Percentiles rank a stretch among this genome's conserved stretches.
phyloP scores from a whole-genome alignment of 2,329 filamentous ascomycete species.

The Cladosporium velox region DNA sequence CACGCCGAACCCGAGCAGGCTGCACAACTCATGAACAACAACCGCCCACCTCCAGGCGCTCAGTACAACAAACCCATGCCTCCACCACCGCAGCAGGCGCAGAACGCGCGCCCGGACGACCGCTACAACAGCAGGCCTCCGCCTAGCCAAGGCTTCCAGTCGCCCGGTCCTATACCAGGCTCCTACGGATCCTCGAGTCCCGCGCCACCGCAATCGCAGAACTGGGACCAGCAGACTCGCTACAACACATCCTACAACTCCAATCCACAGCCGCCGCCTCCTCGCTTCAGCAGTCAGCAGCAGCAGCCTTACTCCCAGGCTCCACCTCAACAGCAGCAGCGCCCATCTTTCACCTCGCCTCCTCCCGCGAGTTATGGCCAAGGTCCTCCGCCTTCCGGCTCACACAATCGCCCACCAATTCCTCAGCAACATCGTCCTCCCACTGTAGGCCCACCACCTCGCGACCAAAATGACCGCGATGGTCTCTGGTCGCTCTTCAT shows the following conservation, averaged over 20 bases:
- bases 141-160: slow-evolving; percentile 33
- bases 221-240: slow-evolving; percentile 20
- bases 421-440: slow-evolving; percentile 47
- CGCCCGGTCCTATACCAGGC: slow-evolving; percentile 39
- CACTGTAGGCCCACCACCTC: slow-evolving; percentile 51
- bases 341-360: slow-evolving; percentile 42
- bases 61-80: slow-evolving; percentile 47
- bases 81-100: slow-evolving; percentile 33
- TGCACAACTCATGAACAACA: slow-evolving; percentile 42
- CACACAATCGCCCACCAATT: slow-evolving; percentile 63
- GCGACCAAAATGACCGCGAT: slow-evolving; percentile 66
- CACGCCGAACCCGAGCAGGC: slow-evolving; percentile 72
- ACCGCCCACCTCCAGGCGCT: slow-evolving; percentile 31
- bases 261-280: slow-evolving; percentile 29
- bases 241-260: slow-evolving; percentile 35
- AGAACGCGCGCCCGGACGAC: slow-evolving; percentile 42
- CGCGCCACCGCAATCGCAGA: slow-evolving; percentile 28
- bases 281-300: slow-evolving; percentile 45
- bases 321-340: slow-evolving; percentile 29
- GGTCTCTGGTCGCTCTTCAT: slow-evolving; percentile 80
- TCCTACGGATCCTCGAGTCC: slow-evolving; percentile 40
- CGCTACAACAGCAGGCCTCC: slow-evolving; percentile 32
- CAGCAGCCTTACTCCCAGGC: slow-evolving; percentile 29
- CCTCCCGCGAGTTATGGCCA: slow-evolving; percentile 55
- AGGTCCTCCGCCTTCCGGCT: slow-evolving; percentile 57